phyloP scores from a whole-genome alignment of 2,329 filamentous ascomycete genomes.

The Clonostachys byssicola region DNA sequence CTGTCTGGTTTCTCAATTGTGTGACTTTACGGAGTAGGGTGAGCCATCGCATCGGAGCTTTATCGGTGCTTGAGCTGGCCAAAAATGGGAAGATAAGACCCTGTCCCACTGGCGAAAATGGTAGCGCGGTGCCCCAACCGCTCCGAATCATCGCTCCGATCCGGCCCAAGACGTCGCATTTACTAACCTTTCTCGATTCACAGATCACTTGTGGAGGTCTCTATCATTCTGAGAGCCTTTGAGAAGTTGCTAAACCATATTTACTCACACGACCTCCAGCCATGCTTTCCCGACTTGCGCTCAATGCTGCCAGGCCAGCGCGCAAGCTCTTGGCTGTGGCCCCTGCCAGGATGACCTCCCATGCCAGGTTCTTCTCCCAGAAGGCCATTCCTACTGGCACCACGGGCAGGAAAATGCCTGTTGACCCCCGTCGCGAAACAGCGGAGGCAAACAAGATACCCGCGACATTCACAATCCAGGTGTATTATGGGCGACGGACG shows the following conservation, averaged over 20 bases:
- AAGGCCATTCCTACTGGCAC: constrained; percentile 57
- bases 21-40: no score
- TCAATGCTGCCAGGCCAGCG: constrained; percentile 48
- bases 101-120: no score
- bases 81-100: no score
- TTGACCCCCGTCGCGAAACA: constrained; percentile 49
- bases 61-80: no score
- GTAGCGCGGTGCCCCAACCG: neutral
- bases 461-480: constrained; percentile 92
- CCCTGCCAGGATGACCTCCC: neutral
- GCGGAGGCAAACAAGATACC: constrained; percentile 51
- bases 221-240: constrained; percentile 17
- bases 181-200: constrained; percentile 9
- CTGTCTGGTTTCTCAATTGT: no score
- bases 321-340: constrained; percentile 36
- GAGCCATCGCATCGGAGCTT: no score
- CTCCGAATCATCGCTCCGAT: no score
- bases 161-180: neutral
- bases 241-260: neutral
- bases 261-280: constrained; percentile 16
- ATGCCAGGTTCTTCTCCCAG: neutral
- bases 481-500: constrained; percentile 31
- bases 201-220: constrained; percentile 37
- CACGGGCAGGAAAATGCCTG: constrained; percentile 65
- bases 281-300: constrained; percentile 58